phyloP scores from a whole-genome alignment of 768 basidiomycete species.

The Boletus barrowsii region DNA sequence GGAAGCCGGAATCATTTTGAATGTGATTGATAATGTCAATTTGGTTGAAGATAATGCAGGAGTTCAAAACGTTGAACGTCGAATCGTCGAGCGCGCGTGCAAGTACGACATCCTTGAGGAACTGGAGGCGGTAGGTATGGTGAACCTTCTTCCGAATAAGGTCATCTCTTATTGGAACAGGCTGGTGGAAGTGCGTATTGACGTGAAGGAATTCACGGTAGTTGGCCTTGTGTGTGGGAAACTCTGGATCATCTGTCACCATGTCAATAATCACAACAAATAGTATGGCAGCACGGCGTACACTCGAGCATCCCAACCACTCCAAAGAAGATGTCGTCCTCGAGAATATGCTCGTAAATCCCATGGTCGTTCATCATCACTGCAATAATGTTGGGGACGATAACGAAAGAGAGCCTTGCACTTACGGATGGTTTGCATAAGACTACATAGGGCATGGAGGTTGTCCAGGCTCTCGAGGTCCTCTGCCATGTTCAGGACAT shows the following conservation, averaged over 20 bases:
- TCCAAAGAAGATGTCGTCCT: slow-evolving; percentile 89
- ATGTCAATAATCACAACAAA: slow-evolving; percentile 12
- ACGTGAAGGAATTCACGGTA: slow-evolving; percentile 91
- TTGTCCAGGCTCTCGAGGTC: slow-evolving; percentile 90
- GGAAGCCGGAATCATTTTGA: slow-evolving; percentile 70
- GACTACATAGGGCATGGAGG: slow-evolving; percentile 83
- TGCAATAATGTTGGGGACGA: slow-evolving; percentile 29
- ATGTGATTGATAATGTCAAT: slow-evolving; percentile 95
- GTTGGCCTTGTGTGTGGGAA: slow-evolving; percentile 93
- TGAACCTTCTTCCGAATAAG: slow-evolving; percentile 85
- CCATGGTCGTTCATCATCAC: slow-evolving; percentile 94
- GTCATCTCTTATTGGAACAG: slow-evolving; percentile 76
- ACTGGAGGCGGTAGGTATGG: slow-evolving; percentile 95
- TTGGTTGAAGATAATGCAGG: slow-evolving; percentile 98
- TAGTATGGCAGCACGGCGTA: slow-evolving; percentile 39
- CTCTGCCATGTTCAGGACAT: slow-evolving; percentile 84
- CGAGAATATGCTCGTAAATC: slow-evolving; percentile 92
- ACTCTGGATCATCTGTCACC: slow-evolving; percentile 87
- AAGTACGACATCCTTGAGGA: slow-evolving; percentile 97
- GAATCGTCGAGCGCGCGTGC: slow-evolving; percentile 93
- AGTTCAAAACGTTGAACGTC: slow-evolving; percentile 95
- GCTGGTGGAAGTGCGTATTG: slow-evolving; percentile 84
- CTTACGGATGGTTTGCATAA: slow-evolving; percentile 94
- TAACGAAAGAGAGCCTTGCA: slow-evolving; percentile 7
- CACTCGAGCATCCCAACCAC: slow-evolving; percentile 98